Base-by-base conservation (phyloP, 2,329 filamentous ascomycete species). In the Ceratocystis cubensis region DNA sequence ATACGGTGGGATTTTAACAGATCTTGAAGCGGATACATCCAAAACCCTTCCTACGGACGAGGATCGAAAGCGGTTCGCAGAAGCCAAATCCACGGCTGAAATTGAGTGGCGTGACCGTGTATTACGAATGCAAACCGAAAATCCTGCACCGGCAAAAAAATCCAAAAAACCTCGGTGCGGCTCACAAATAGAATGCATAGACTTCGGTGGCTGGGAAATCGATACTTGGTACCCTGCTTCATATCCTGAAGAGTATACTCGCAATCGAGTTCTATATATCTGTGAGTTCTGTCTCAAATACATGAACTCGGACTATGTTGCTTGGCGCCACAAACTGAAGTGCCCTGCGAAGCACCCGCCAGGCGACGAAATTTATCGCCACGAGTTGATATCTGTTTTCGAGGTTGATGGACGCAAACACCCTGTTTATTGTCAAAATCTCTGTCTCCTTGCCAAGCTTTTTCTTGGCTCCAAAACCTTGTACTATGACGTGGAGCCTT, bases 221-320 rank as follows among this genome's bases (percentile, higher is more conserved):
- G 94, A 99, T 74, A 99, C 94, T 2, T 97, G 94, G 92, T 96
- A 99, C 76, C 93, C 94, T 37, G 94, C 94, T 48, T 95, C 94
- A 13, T 99, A 99, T 74, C 94, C 94, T 0, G 94, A 96, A 74
- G 94, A 99, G 76, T 99, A 99, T 79, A 97, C 91, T 75, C 86
- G 93, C 70, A 97, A 99, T 74, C 87, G 90, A 37, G 89, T 96
- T 46, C 82, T 99, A n/a, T 97, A 96, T 76, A 97, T 99, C 70
- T 99, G 94, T 80, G 95, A 99, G 75, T 99, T 97, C 75, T 99
- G 94, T 74, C 81, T 99, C 68, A 99, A 97, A 77, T 99, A 99
- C 78, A 96, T 99, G 91, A 96, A 95, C 75, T 97, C 94, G 20
- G 93, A 96, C 74, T 97, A 96, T 72, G 94, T 99, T 33, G 93